Base-by-base conservation (phyloP, 1,139 yeast species). In the Blastobotrys arbuscula region DNA sequence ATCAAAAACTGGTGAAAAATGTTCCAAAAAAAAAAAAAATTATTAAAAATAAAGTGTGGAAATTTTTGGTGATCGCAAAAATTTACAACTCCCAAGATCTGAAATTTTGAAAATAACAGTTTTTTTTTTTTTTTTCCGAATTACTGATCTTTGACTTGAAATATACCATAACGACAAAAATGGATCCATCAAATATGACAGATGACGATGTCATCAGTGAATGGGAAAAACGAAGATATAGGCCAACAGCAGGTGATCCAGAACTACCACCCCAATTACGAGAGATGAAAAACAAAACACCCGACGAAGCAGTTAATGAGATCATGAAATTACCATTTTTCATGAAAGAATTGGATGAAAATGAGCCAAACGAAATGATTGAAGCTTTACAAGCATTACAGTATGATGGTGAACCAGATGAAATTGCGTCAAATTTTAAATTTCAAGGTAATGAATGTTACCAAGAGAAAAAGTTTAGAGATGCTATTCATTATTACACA, bases 341-440 rank as follows among this genome's bases (percentile, higher is more conserved):
- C 73, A 94, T 92, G 98, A 89, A 92, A 8, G 77, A 85, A 59
- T 68, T 89, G 26, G 95, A 84, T 59, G 86, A 81, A 37, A 86
- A 84, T 60, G 92, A 87, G 8, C 84, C 79, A 9, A 87, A 84
- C 34, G 94, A 90, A 33, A 82, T 79, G 47, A 69, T 94, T 20
- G 97, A 92, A 62, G 98, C 98, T 0, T 74, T 92, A 54, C 83
- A 82, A 62, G 92, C 96, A 12, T 73, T 94, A 60, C 97, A 95
- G 0, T 90, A 87, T 62, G 98, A 92, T 45, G 98, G 98, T 33
- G 96, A 88, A 54, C 97, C 97, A 0, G 81, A 84, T 59, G 98
- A 92, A 61, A 73, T 90, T 42, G 97, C 97, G 2, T 76, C 79
- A 28, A 89, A 89, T 61, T 92, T 90, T 72, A 89, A 89, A 57